Evolutionary conservation across 1,139 yeast genomes (phyloP).

Genomic region (Kurtzmaniella natalensis): DNA sequence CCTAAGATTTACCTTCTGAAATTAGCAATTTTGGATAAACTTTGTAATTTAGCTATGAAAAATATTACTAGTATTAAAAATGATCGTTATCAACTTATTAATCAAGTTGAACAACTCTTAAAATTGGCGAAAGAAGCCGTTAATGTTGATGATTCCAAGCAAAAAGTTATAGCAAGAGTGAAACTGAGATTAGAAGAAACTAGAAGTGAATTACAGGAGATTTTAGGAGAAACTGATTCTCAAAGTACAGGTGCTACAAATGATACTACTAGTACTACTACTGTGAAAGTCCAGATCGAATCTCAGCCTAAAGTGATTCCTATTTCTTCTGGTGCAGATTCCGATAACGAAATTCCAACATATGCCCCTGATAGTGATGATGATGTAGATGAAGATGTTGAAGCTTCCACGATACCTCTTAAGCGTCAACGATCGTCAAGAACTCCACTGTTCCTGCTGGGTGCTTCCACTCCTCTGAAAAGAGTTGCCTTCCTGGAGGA

Average conservation of each 20-base stretch:
- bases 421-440: constrained; percentile 18
- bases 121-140: constrained; percentile 39
- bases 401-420: constrained; percentile 13
- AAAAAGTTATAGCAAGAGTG: constrained; percentile 39
- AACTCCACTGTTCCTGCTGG: constrained; percentile 17
- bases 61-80: constrained; percentile 36
- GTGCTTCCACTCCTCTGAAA: constrained; percentile 30
- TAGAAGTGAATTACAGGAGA: constrained; percentile 41
- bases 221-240: constrained; percentile 27
- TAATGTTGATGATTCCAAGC: constrained; percentile 41
- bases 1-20: constrained; percentile 47
- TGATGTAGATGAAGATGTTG: constrained; percentile 24
- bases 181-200: constrained; percentile 33
- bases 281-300: no score
- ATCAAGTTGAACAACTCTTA: constrained; percentile 40
- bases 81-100: constrained; percentile 35
- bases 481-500: constrained; percentile 45
- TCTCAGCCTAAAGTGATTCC: no score
- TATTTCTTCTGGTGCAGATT: neutral
- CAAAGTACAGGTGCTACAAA: neutral
- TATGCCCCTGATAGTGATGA: constrained; percentile 19
- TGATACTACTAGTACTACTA: neutral
- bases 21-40: constrained; percentile 39
- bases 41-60: constrained; percentile 32
- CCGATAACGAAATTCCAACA: constrained; percentile 8